Evolutionary conservation across 768 basidiomycete genomes (phyloP), one percentile per base, ranked within the genome.

Genomic region (Pholiota conissans): DNA sequence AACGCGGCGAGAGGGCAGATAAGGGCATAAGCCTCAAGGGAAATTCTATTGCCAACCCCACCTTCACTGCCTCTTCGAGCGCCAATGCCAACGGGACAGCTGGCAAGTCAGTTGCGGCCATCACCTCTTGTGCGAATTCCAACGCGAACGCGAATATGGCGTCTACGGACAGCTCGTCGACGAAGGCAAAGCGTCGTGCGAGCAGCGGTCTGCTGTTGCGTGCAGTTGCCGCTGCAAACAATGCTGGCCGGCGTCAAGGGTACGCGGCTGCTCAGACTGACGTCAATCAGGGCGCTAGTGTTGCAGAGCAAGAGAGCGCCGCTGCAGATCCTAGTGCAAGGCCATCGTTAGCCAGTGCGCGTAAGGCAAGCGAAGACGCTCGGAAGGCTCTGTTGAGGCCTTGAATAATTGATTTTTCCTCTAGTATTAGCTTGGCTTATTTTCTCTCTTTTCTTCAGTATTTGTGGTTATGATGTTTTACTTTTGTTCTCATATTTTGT

Each of bases 141-240:
- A 50, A 40, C 27, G 18, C 39, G 14, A 45, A 8, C 11, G 35
- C 56, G 24, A 56, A 30, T 5, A 45, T 29, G 2, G 9, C 39
- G 32, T 18, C 59, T 1, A 16, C 58, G 16, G 29, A 30, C 28
- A 13, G 27, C 62, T 9, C 55, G 20, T 20, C 52, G n/a, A 34
- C 61, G 11, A 61, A 62, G 34, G 51, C 57, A n/a, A 75, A 73
- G 66, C 83, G 80, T 63, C 69, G 83, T 47, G 72, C 74, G 29
- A 85, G 83, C 62, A 77, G 72, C 22, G 84, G 83, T 0, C 78
- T 84, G 48, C 63, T 82, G 24, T 67, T 90, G 53, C 73, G 89
- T 16, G 84, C 79, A 2, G 78, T 87, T 13, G 89, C 89, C 4
- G 83, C 82, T 20, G 81, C 80, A 2, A 87, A 82, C 62, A 77